Conservation (phyloP, 352 stramenopile genomes). For the Detonula confervacea region DNA sequence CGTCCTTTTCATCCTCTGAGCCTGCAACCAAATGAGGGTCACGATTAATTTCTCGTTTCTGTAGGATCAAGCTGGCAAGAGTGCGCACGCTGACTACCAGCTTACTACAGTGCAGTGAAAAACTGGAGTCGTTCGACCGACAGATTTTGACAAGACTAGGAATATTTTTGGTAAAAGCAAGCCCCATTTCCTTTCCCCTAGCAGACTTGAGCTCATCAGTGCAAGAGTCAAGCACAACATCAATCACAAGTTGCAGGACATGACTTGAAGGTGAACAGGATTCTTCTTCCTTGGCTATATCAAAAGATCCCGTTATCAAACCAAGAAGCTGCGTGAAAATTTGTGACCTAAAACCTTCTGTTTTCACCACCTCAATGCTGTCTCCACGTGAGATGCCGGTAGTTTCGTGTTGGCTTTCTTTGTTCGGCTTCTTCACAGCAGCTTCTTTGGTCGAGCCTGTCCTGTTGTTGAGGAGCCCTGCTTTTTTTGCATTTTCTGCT, state of each 20-base stretch:
- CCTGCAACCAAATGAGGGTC: slow-evolving; percentile 10
- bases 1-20: slow-evolving; percentile 36
- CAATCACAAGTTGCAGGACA: slow-evolving; percentile 64
- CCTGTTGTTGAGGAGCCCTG: slow-evolving; percentile 43
- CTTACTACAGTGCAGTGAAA: slow-evolving; percentile 42
- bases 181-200: slow-evolving; percentile 59
- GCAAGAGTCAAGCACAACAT: slow-evolving; percentile 57
- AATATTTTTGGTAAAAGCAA: slow-evolving; percentile 54
- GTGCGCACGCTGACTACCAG: slow-evolving; percentile 52
- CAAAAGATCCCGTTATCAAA: slow-evolving; percentile 36
- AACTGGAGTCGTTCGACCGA: slow-evolving; percentile 36
- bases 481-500: slow-evolving; percentile 51
- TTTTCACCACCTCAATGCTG: slow-evolving; percentile 40
- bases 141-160: slow-evolving; percentile 37
- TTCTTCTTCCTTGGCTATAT: slow-evolving; percentile 22
- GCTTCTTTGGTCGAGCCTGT: slow-evolving; percentile 10
- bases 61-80: slow-evolving; percentile 49
- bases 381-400: slow-evolving; percentile 22
- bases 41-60: slow-evolving; percentile 48
- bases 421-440: slow-evolving; percentile 22
- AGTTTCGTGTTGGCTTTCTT: slow-evolving; percentile 10
- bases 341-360: slow-evolving; percentile 48
- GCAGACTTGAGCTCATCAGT: slow-evolving; percentile 51
- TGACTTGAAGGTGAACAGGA: slow-evolving; percentile 31
- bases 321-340: slow-evolving; percentile 57